phyloP scores from a whole-genome alignment of 371 early-diverging fungal genomes.

The Rhizopus stolonifer region DNA sequence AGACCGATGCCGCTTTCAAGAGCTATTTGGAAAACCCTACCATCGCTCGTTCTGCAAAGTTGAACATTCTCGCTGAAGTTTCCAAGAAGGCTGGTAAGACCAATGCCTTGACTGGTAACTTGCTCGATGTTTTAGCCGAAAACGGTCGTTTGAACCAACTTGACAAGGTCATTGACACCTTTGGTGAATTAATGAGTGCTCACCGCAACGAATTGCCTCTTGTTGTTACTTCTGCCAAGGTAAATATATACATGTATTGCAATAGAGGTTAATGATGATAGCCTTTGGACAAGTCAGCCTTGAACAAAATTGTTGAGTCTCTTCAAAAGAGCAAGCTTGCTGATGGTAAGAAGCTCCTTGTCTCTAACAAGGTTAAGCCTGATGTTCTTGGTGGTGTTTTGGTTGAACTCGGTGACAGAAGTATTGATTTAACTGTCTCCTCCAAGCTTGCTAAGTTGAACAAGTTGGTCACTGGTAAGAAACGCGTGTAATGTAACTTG shows the following conservation, averaged over 20 bases:
- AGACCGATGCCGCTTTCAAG: slow-evolving; percentile 73
- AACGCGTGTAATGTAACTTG: neutral
- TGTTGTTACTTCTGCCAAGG: slow-evolving; percentile 89
- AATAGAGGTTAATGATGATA: no score
- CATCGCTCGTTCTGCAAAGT: slow-evolving; percentile 76
- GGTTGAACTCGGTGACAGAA: slow-evolving; percentile 96
- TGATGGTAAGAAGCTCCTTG: slow-evolving; percentile 62
- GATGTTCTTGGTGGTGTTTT: slow-evolving; percentile 94
- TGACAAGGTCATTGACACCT: slow-evolving; percentile 78
- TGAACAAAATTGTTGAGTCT: slow-evolving; percentile 53
- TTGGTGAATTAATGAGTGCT: slow-evolving; percentile 85
- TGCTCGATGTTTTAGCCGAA: slow-evolving; percentile 88
- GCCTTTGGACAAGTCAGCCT: slow-evolving; percentile 52
- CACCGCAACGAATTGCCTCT: slow-evolving; percentile 90
- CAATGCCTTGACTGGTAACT: slow-evolving; percentile 82
- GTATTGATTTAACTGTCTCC: slow-evolving; percentile 96
- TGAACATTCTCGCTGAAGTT: slow-evolving; percentile 64
- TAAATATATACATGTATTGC: slow-evolving; percentile 21
- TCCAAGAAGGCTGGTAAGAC: slow-evolving; percentile 68
- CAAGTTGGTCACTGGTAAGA: slow-evolving; percentile 75
- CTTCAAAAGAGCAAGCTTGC: slow-evolving; percentile 54
- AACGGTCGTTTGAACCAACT: slow-evolving; percentile 92
- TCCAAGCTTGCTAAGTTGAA: slow-evolving; percentile 94
- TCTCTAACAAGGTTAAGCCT: slow-evolving; percentile 93
- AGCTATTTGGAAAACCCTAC: slow-evolving; percentile 88